Evolutionary conservation across 768 basidiomycete genomes (phyloP).

Genomic region (Leccinum rimulosum): DNA sequence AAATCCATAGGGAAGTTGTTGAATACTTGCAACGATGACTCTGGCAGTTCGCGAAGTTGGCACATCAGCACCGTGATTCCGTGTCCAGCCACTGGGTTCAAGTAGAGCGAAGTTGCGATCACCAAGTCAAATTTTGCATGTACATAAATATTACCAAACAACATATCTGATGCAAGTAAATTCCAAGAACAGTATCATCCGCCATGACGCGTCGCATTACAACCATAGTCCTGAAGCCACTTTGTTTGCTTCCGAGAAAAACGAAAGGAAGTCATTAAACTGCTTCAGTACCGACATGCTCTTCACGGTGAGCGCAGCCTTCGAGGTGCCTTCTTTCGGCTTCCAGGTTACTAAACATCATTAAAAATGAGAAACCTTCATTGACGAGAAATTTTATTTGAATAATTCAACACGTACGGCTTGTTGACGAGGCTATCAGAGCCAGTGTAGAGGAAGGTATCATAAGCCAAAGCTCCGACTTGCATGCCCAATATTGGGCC

Average conservation of each 20-base stretch:
- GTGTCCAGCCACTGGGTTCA: not conserved
- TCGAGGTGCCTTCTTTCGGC: slow-evolving; percentile 18
- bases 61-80: not conserved
- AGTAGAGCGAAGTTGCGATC: not conserved
- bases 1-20: not conserved
- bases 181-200: not conserved
- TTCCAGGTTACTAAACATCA: slow-evolving; percentile 9
- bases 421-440: slow-evolving; percentile 52
- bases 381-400: not conserved
- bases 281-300: not conserved
- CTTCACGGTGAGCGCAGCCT: slow-evolving; percentile 2
- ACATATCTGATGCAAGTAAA: not conserved
- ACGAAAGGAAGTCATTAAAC: slow-evolving; percentile 8
- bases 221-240: not conserved
- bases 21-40: no score
- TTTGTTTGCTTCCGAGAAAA: not conserved
- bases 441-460: slow-evolving; percentile 55
- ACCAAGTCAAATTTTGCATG: not conserved
- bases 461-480: slow-evolving; percentile 54
- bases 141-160: not conserved
- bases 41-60: not conserved
- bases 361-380: not conserved
- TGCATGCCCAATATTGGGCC: slow-evolving; percentile 60
- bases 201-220: not conserved
- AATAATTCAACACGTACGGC: slow-evolving; percentile 37